phyloP scores from a whole-genome alignment of 257 asterid species.

The Parsonsia alboflavescens region DNA sequence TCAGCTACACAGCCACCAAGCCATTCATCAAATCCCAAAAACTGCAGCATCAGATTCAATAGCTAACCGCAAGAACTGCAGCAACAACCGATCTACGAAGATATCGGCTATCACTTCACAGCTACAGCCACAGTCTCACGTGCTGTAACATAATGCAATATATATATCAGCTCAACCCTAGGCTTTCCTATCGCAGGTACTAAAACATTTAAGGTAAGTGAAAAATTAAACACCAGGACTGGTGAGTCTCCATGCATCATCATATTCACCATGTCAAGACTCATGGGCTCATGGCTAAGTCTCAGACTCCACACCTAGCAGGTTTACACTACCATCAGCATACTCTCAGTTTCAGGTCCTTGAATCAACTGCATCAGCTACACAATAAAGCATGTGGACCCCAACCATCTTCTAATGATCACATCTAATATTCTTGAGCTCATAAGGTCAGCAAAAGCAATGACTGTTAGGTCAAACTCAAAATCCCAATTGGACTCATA shows the following conservation, averaged over 20 bases:
- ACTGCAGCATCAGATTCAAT: slow-evolving; percentile 36
- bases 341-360: slow-evolving; percentile 12
- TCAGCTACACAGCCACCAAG: slow-evolving; percentile 48
- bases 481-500: slow-evolving; percentile 22
- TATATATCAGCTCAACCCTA: slow-evolving; percentile 29
- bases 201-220: background rate
- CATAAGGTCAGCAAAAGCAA: slow-evolving; percentile 21
- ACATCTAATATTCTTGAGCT: slow-evolving; percentile 22
- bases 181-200: slow-evolving; percentile 4
- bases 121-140: slow-evolving; percentile 48
- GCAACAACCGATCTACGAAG: slow-evolving; percentile 42
- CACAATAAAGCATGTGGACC: slow-evolving; percentile 11
- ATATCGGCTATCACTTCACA: slow-evolving; percentile 32
- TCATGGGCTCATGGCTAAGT: slow-evolving; percentile 2
- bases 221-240: slow-evolving; percentile 2
- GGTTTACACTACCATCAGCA: slow-evolving; percentile 21
- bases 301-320: slow-evolving; percentile 11
- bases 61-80: slow-evolving; percentile 39
- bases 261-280: slow-evolving; percentile 17
- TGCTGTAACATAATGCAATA: slow-evolving; percentile 39
- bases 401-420: slow-evolving; percentile 32
- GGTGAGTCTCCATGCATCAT: background rate
- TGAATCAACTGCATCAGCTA: slow-evolving; percentile 35
- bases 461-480: slow-evolving; percentile 19
- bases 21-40: slow-evolving; percentile 34